These are phyloP conservation scores for Candida vaughaniae DNA, from an alignment of 805 yeast genomes.

Conservation along the genomic window DNA sequence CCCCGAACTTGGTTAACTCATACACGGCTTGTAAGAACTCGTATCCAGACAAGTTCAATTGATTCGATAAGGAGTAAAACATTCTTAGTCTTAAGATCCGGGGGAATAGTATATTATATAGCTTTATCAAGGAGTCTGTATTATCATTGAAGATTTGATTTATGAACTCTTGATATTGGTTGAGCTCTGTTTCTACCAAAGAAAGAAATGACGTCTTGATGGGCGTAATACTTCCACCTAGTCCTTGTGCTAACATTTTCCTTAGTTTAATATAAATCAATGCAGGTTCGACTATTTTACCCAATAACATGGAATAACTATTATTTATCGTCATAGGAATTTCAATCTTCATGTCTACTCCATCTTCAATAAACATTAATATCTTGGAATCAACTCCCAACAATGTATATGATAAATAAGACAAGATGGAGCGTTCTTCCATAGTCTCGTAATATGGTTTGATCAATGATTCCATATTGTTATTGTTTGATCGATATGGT, in stretches of 20 bases:
- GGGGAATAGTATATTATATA: constrained; percentile 45
- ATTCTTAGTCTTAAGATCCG: constrained; percentile 60
- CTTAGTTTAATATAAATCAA: constrained; percentile 55
- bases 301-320: constrained; percentile 56
- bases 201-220: constrained; percentile 62
- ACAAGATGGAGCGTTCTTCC: constrained; percentile 36
- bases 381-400: constrained; percentile 62
- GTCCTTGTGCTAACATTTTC: constrained; percentile 18
- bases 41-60: constrained; percentile 41
- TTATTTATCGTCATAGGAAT: constrained; percentile 56
- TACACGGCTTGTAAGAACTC: constrained; percentile 55
- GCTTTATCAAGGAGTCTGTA: constrained; percentile 30
- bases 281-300: constrained; percentile 67
- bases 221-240: constrained; percentile 40
- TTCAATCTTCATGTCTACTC: constrained; percentile 19
- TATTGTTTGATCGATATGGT: constrained; percentile 6
- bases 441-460: constrained; percentile 31
- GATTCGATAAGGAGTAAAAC: constrained; percentile 43
- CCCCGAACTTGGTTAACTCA: constrained; percentile 61
- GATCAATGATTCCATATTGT: constrained; percentile 12
- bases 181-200: constrained; percentile 41
- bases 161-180: constrained; percentile 32
- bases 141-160: constrained; percentile 29
- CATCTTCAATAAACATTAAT: constrained; percentile 42
- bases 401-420: constrained; percentile 51